These are phyloP conservation scores for Amaranthus tricolor DNA, from an alignment of 179 eudicot species.

Conservation along the genomic window DNA sequence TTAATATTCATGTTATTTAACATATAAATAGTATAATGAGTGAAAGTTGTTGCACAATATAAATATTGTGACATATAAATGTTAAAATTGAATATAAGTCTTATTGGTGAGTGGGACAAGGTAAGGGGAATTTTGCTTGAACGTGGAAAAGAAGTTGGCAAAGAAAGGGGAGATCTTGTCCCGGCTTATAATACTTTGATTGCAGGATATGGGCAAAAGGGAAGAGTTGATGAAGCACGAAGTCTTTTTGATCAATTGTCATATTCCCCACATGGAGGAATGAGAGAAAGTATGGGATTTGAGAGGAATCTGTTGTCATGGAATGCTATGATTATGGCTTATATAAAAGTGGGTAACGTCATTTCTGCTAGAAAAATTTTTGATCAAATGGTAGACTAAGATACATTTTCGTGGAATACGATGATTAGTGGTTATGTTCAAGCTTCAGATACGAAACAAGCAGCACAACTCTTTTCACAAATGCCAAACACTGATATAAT, in stretches of 20 bases:
- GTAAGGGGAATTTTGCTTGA: slow-evolving; percentile 39
- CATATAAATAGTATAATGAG: too few species aligned
- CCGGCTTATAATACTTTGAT: slow-evolving; percentile 64
- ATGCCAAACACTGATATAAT: slow-evolving; percentile 53
- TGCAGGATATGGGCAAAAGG: slow-evolving; percentile 61
- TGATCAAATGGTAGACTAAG: slow-evolving; percentile 48
- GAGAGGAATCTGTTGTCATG: slow-evolving; percentile 55
- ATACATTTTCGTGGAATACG: slow-evolving; percentile 55
- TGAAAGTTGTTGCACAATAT: too few species aligned
- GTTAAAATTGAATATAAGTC: too few species aligned
- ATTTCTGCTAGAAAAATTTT: slow-evolving; percentile 49
- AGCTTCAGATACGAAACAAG: slow-evolving; percentile 42
- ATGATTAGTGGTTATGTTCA: slow-evolving; percentile 51
- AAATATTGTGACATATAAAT: too few species aligned
- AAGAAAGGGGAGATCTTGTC: slow-evolving; percentile 32
- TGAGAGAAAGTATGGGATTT: slow-evolving; percentile 25
- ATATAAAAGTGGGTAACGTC: slow-evolving; percentile 49
- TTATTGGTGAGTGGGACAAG: slow-evolving; percentile 41
- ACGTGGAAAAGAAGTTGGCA: slow-evolving; percentile 6
- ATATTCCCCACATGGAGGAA: neutral
- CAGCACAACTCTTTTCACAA: slow-evolving; percentile 38
- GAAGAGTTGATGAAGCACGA: slow-evolving; percentile 52
- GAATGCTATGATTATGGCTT: slow-evolving; percentile 72
- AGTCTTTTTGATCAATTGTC: slow-evolving; percentile 51
- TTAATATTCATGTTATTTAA: too few species aligned